A percentile compares a stretch with the other conserved stretches of the same genome.
Conservation (phyloP, 495 filamentous ascomycete genomes). For the Annulohypoxylon nitens region DNA sequence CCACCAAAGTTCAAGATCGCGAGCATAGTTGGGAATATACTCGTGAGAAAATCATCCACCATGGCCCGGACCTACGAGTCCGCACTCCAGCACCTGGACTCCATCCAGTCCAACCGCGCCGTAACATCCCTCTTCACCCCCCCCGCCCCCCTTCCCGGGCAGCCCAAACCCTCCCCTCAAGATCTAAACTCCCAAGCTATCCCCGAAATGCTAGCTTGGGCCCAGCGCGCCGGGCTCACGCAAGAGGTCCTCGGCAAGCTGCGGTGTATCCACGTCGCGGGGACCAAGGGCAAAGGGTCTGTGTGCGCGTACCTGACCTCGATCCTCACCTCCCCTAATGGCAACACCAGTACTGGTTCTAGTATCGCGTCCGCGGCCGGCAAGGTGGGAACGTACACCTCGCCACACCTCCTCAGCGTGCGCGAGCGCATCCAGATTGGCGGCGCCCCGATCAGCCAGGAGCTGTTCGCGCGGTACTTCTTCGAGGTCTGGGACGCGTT, state of each 20-base stretch:
- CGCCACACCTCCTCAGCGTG: slow-evolving; percentile 71
- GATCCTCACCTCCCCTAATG: slow-evolving; percentile 56
- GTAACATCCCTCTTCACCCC: slow-evolving; percentile 58
- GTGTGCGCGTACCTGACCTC: slow-evolving; percentile 62
- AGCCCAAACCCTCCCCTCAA: slow-evolving; percentile 9
- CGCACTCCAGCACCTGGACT: slow-evolving; percentile 69
- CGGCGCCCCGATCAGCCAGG: slow-evolving; percentile 61
- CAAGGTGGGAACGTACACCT: slow-evolving; percentile 74
- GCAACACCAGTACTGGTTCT: background rate
- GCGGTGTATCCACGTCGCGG: slow-evolving; percentile 69
- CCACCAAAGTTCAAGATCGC: background rate
- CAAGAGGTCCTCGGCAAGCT: slow-evolving; percentile 52
- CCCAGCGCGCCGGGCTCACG: slow-evolving; percentile 77
- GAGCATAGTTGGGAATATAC: background rate
- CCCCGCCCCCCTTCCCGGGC: slow-evolving; percentile 20
- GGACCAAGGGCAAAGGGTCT: slow-evolving; percentile 74
- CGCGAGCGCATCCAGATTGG: slow-evolving; percentile 77
- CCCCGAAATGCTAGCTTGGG: slow-evolving; percentile 88
- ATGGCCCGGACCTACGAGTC: slow-evolving; percentile 54
- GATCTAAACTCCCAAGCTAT: slow-evolving; percentile 81
- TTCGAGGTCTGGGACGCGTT: slow-evolving; percentile 75
- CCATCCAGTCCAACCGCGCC: slow-evolving; percentile 80
- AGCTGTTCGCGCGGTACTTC: slow-evolving; percentile 71
- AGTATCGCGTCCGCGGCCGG: slow-evolving; percentile 22
- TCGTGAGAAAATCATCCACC: slow-evolving; percentile 26